These are phyloP conservation scores for Epichloe sibirici DNA, from an alignment of 2,329 filamentous ascomycete species.

Conservation along the genomic window DNA sequence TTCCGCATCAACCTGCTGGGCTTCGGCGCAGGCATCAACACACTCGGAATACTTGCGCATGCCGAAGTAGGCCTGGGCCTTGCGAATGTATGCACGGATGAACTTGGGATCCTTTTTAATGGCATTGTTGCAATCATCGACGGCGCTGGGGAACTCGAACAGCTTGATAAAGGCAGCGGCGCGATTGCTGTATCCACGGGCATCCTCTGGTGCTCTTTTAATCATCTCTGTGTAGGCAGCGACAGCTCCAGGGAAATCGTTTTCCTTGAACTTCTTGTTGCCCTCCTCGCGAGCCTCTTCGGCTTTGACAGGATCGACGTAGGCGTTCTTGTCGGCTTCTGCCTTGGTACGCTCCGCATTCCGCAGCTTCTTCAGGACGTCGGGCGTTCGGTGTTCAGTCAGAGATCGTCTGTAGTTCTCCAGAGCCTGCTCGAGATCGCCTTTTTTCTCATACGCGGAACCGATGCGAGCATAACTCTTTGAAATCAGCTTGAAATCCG, in stretches of 20 bases:
- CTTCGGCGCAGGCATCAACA: conserved; percentile 77
- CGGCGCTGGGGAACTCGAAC: conserved; percentile 84
- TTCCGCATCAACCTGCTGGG: conserved; percentile 61
- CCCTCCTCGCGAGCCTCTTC: conserved; percentile 92
- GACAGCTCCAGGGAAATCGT: conserved; percentile 88
- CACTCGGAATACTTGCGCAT: conserved; percentile 98
- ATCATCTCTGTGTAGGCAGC: conserved; percentile 94
- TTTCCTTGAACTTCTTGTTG: conserved; percentile 94
- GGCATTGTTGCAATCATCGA: conserved; percentile 83
- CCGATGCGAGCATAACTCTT: conserved; percentile 97
- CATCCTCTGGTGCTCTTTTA: conserved; percentile 86
- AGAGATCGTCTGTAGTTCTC: conserved; percentile 87
- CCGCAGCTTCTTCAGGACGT: conserved; percentile 85
- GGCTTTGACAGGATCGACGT: conserved; percentile 82
- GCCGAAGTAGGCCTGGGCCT: conserved; percentile 87
- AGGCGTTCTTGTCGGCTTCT: conserved; percentile 62
- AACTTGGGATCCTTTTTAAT: conserved; percentile 87
- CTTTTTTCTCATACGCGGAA: conserved; percentile 81
- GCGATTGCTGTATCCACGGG: conserved; percentile 92
- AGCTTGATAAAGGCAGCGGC: conserved; percentile 95
- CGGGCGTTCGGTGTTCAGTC: conserved; percentile 91
- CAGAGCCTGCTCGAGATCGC: conserved; percentile 67
- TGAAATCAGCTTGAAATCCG: conserved; percentile 96
- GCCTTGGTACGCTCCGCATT: conserved; percentile 78
- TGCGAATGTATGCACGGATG: conserved; percentile 91